A percentile compares a stretch with the other conserved stretches of the same genome.
Conservation (phyloP, 2,329 filamentous ascomycete species). For the Phaeosphaeriaceae sp. region DNA sequence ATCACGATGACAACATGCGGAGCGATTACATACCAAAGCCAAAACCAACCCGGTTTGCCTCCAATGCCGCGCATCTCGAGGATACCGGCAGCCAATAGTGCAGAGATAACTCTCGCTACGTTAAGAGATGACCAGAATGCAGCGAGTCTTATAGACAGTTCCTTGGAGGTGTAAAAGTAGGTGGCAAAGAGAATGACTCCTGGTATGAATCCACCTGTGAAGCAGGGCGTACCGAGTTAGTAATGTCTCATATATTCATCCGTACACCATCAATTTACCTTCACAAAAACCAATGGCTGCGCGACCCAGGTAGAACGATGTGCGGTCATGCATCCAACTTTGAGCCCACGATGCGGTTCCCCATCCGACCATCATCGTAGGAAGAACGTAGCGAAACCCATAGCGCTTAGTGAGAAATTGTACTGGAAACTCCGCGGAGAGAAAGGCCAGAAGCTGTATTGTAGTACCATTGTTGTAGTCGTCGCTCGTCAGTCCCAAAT, state of each 20-base stretch:
- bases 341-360: conserved; percentile 66
- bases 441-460: conserved; percentile 82
- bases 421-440: conserved; percentile 58
- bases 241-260: no score
- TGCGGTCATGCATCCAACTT: conserved; percentile 64
- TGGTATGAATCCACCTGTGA: conserved; percentile 60
- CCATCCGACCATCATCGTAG: conserved; percentile 54
- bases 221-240: no score
- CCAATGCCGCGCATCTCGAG: conserved; percentile 57
- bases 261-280: conserved; percentile 19
- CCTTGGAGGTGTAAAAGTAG: conserved; percentile 76
- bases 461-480: conserved; percentile 48
- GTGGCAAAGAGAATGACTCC: conserved; percentile 71
- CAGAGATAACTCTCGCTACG: conserved; percentile 60
- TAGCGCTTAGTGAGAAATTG: conserved; percentile 51
- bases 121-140: conserved; percentile 74
- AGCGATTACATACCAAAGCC: no score
- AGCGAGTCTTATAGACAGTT: conserved; percentile 71
- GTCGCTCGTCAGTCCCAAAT: conserved; percentile 38
- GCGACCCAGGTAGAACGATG: conserved; percentile 51
- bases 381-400: conserved; percentile 53
- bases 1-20: no score
- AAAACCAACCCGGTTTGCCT: conserved; percentile 62
- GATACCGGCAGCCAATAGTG: conserved; percentile 63
- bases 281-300: conserved; percentile 53